phyloP scores from a whole-genome alignment of 176 grass and related monocot genomes.

The Puccinellia tenuiflora region DNA sequence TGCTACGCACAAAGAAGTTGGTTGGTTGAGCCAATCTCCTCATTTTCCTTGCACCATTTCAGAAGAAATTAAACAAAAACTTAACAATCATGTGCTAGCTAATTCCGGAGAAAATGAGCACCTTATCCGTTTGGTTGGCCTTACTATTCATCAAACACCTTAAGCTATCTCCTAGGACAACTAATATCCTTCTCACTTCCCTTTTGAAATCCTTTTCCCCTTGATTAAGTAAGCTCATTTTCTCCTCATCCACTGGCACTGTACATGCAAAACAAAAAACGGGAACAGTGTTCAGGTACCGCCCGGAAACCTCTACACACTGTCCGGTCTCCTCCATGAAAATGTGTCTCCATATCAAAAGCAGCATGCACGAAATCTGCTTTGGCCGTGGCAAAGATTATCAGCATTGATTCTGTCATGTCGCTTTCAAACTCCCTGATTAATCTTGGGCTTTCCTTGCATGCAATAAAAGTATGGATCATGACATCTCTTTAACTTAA shows the following conservation, averaged over 20 bases:
- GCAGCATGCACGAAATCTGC: background rate
- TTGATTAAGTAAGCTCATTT: background rate
- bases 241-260: background rate
- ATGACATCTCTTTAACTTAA: background rate
- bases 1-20: background rate
- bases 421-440: background rate
- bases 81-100: background rate
- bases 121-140: background rate
- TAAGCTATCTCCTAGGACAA: background rate
- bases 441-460: background rate
- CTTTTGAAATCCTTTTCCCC: background rate
- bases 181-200: background rate
- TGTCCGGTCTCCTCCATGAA: background rate
- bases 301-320: background rate
- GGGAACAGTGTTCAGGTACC: background rate
- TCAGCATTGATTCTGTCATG: constrained; percentile 1
- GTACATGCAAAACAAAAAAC: constrained; percentile 14
- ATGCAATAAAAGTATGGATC: background rate
- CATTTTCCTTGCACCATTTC: background rate
- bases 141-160: background rate
- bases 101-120: background rate
- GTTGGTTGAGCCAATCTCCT: background rate
- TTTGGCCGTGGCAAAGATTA: background rate
- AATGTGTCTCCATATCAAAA: background rate
- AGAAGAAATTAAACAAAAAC: background rate